These are phyloP conservation scores for Pontederia paniculata DNA, from an alignment of 176 grass and related monocot species.

Conservation along the genomic window DNA sequence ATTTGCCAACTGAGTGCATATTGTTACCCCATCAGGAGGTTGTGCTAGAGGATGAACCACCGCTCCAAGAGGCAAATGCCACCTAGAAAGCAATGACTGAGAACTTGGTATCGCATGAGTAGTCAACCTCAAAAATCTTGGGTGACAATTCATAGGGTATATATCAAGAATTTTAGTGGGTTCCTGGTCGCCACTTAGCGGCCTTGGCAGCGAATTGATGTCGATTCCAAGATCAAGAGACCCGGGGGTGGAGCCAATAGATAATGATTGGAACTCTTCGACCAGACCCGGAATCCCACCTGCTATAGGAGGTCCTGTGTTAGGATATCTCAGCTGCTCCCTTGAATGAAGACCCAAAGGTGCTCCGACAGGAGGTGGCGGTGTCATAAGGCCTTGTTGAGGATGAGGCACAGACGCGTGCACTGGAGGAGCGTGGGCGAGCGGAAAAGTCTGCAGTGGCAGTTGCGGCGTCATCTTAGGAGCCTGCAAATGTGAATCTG, in stretches of 20 bases:
- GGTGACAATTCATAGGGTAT: constrained; percentile 79
- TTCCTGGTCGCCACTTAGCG: constrained; percentile 68
- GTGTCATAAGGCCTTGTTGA: constrained; percentile 22
- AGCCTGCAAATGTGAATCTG: constrained; percentile 30
- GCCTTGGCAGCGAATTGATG: constrained; percentile 59
- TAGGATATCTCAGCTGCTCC: constrained; percentile 36
- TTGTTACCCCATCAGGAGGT: constrained; percentile 88
- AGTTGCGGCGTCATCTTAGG: constrained; percentile 24
- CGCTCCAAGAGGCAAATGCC: constrained; percentile 90
- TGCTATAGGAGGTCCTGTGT: constrained; percentile 36
- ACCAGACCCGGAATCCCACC: constrained; percentile 43
- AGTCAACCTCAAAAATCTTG: constrained; percentile 75
- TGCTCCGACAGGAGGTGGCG: constrained; percentile 28
- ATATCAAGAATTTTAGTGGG: constrained; percentile 44
- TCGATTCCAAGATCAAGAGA: constrained; percentile 66
- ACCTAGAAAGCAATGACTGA: constrained; percentile 75
- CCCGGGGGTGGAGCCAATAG: constrained; percentile 57
- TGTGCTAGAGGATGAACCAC: constrained; percentile 79
- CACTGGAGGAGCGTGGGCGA: constrained; percentile 10
- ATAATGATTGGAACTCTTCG: constrained; percentile 95
- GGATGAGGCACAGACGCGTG: constrained; percentile 8
- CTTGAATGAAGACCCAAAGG: constrained; percentile 18
- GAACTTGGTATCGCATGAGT: constrained; percentile 76
- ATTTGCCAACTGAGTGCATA: background rate
- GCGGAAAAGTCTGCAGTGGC: constrained; percentile 20